Evolutionary conservation across 2,329 filamentous ascomycete genomes (phyloP).

Genomic region (Metarhizium album): DNA sequence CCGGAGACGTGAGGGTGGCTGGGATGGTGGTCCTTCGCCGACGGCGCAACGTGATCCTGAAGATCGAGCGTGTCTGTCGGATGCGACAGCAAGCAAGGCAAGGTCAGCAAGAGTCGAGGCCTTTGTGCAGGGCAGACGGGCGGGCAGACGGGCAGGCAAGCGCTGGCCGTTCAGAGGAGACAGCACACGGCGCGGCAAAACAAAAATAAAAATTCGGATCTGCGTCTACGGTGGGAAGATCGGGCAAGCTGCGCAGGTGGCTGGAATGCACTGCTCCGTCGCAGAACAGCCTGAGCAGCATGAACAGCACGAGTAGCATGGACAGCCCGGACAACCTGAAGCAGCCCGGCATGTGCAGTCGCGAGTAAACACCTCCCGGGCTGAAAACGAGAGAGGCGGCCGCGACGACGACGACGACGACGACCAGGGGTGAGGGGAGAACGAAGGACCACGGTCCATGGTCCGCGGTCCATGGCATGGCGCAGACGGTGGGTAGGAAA

Average conservation of each 20-base stretch:
- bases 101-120: constrained; percentile 5
- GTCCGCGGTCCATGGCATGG: neutral
- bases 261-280: constrained; percentile 14
- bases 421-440: neutral
- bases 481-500: neutral
- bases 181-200: no score
- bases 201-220: neutral
- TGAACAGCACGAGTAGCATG: no score
- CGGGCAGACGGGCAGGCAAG: no score
- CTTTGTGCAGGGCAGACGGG: constrained; percentile 2
- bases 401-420: no score
- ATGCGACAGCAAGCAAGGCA: neutral
- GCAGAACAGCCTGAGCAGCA: neutral
- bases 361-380: constrained; percentile 8
- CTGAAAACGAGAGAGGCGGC: constrained; percentile 5
- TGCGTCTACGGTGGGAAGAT: neutral
- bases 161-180: neutral
- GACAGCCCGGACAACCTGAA: no score
- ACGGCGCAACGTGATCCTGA: constrained; percentile 72
- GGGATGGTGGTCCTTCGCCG: constrained; percentile 65
- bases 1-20: constrained; percentile 11
- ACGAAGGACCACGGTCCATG: neutral
- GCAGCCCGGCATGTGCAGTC: neutral
- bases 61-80: constrained; percentile 81
- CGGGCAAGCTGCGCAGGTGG: constrained; percentile 6